A percentile compares a stretch with the other conserved stretches of the same genome.
These are phyloP conservation scores for Taiwanofungus camphoratus DNA, from an alignment of 1,284 basidiomycete species.

Conservation along the genomic window DNA sequence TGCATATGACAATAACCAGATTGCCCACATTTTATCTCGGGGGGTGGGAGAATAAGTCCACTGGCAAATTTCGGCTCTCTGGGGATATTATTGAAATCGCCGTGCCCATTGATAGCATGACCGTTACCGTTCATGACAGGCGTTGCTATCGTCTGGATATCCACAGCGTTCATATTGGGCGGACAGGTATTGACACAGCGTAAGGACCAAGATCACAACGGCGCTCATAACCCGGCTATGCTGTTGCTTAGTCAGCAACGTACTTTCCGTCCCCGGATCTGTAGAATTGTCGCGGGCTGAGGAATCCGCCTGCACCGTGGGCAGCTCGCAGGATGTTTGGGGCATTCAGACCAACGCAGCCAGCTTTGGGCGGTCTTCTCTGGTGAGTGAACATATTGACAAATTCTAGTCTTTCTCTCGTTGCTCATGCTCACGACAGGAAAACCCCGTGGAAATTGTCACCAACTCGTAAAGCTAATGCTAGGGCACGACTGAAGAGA, in stretches of 20 bases:
- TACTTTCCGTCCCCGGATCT: slow-evolving; percentile 9
- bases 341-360: slow-evolving; percentile 64
- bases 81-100: slow-evolving; percentile 34
- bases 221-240: slow-evolving; percentile 5
- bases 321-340: slow-evolving; percentile 56
- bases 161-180: slow-evolving; percentile 33
- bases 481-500: slow-evolving; percentile 80
- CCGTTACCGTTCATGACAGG: slow-evolving; percentile 31
- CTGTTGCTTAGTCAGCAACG: slow-evolving; percentile 25
- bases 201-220: slow-evolving; percentile 5
- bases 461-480: slow-evolving; percentile 86
- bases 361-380: slow-evolving; percentile 68
- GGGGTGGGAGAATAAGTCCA: slow-evolving; percentile 87
- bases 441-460: slow-evolving; percentile 95
- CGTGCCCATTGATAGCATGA: slow-evolving; percentile 32
- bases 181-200: slow-evolving; percentile 1
- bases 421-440: slow-evolving; percentile 41
- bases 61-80: slow-evolving; percentile 60
- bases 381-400: slow-evolving; percentile 45
- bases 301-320: slow-evolving; percentile 6
- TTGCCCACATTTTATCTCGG: slow-evolving; percentile 82
- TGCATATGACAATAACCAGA: neutral
- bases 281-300: slow-evolving; percentile 1
- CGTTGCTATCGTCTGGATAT: slow-evolving; percentile 34
- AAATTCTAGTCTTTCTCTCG: neutral